Evolutionary conservation across 2,329 filamentous ascomycete species (phyloP).

Genomic region (Alternaria triticimaculans): DNA sequence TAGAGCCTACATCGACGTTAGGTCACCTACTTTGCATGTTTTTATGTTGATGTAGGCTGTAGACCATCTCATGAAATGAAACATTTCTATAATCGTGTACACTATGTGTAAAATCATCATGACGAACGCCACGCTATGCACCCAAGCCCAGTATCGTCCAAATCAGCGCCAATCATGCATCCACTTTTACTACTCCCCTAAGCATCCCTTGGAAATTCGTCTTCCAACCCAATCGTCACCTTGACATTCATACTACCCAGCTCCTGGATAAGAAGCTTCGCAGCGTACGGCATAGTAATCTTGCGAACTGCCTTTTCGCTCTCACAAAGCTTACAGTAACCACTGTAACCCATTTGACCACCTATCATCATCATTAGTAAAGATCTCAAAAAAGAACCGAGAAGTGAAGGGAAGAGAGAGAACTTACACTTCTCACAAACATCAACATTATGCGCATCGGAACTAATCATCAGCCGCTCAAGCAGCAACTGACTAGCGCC

Average conservation of each 20-base stretch:
- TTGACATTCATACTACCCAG: conserved; percentile 99
- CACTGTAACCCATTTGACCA: conserved; percentile 92
- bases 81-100: background rate
- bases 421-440: conserved; percentile 81
- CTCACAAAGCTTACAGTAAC: conserved; percentile 93
- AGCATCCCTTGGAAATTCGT: conserved; percentile 75
- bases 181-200: background rate
- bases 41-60: background rate
- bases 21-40: background rate
- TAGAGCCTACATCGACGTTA: background rate
- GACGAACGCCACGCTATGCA: conserved; percentile 28
- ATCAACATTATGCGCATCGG: conserved; percentile 88
- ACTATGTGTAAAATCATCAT: background rate
- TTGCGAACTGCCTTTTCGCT: conserved; percentile 82
- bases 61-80: background rate
- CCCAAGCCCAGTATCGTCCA: background rate
- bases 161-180: conserved; percentile 3
- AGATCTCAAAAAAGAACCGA: background rate
- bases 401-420: background rate
- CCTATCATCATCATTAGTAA: conserved; percentile 13
- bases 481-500: conserved; percentile 90
- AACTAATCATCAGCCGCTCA: conserved; percentile 92
- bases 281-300: conserved; percentile 97
- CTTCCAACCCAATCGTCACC: conserved; percentile 85
- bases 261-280: conserved; percentile 95